These are phyloP conservation scores for Drechslerella stenobrocha DNA, from an alignment of 2,329 filamentous ascomycete species.

Conservation along the genomic window DNA sequence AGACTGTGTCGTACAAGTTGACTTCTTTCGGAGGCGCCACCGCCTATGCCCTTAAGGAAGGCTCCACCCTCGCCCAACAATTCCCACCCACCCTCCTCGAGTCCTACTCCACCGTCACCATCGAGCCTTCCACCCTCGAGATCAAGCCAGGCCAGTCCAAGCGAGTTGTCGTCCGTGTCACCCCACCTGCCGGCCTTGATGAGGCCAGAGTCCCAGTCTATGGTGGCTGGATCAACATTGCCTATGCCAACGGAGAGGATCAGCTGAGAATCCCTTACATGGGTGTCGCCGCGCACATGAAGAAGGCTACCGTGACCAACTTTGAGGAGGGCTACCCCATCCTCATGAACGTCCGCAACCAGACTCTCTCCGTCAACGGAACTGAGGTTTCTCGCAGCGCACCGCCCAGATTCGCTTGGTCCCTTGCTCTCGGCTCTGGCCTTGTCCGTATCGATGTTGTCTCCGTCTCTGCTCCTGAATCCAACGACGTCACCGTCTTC, in stretches of 20 bases:
- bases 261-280: constrained; percentile 57
- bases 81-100: constrained; percentile 51
- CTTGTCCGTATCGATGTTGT: constrained; percentile 38
- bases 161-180: constrained; percentile 58
- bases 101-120: constrained; percentile 47
- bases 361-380: constrained; percentile 16
- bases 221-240: constrained; percentile 58
- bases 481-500: constrained; percentile 39
- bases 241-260: constrained; percentile 56
- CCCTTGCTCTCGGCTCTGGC: constrained; percentile 32
- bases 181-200: constrained; percentile 55
- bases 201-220: constrained; percentile 57
- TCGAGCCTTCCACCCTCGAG: constrained; percentile 53
- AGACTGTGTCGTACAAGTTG: constrained; percentile 61
- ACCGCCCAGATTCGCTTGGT: constrained; percentile 31
- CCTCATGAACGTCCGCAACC: constrained; percentile 32
- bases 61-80: constrained; percentile 45
- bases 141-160: constrained; percentile 52
- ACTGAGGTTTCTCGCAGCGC: constrained; percentile 13
- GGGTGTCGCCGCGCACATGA: constrained; percentile 36
- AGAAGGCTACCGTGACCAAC: constrained; percentile 43
- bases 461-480: constrained; percentile 23
- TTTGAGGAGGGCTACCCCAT: constrained; percentile 32
- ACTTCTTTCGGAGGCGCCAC: constrained; percentile 61
- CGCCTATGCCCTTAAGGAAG: constrained; percentile 59